Conservation (phyloP, 495 filamentous ascomycete genomes). For the Podospora pseudocomata region DNA sequence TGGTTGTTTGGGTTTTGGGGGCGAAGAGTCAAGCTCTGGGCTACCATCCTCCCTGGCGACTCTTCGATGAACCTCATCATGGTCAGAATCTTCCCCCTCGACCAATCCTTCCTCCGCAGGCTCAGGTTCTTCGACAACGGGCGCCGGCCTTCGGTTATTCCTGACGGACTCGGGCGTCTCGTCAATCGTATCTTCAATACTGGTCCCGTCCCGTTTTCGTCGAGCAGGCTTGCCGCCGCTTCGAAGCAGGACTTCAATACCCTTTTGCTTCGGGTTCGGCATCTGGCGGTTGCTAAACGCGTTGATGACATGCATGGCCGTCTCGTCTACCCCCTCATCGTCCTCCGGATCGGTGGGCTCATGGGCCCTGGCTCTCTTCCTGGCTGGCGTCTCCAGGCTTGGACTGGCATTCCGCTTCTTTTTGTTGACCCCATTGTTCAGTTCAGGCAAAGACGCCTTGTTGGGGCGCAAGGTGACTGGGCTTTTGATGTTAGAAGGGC, state of each 20-base stretch:
- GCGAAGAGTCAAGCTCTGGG: slow-evolving; percentile 15
- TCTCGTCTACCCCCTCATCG: neutral
- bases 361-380: neutral
- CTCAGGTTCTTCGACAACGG: neutral
- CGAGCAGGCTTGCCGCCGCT: neutral
- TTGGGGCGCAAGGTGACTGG: neutral
- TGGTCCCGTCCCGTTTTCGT: neutral
- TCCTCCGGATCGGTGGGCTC: neutral
- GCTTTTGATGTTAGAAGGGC: neutral
- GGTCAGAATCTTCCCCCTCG: neutral
- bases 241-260: neutral
- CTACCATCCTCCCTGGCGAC: neutral
- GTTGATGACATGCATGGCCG: neutral
- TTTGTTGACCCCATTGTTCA: neutral
- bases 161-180: neutral
- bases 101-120: neutral
- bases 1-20: neutral
- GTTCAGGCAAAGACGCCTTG: neutral
- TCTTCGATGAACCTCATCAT: neutral
- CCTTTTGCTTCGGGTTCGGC: neutral
- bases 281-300: neutral
- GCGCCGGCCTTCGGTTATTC: neutral
- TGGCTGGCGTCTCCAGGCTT: neutral
- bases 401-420: neutral
- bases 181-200: neutral